Conservation (phyloP, 2,329 filamentous ascomycete genomes). For the Malbranchea cinnamomea region DNA sequence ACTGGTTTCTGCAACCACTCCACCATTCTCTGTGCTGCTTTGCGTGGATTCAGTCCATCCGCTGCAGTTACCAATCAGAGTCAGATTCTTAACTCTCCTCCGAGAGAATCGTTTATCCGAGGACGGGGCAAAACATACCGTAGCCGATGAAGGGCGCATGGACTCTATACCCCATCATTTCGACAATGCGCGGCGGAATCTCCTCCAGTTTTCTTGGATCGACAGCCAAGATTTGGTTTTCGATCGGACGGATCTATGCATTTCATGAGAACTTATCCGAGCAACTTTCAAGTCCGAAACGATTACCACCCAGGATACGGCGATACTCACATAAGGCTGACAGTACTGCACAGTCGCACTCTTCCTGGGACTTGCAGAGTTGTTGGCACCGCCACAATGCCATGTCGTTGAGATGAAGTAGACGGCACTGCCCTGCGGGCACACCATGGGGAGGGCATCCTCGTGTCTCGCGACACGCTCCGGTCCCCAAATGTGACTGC, state of each 20-base stretch:
- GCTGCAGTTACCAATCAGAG: slow-evolving; percentile 8
- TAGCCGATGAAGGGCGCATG: slow-evolving; percentile 20
- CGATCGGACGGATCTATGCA: slow-evolving; percentile 18
- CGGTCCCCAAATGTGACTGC: slow-evolving; percentile 22
- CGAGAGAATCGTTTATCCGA: no score
- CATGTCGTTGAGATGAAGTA: slow-evolving; percentile 24
- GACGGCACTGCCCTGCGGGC: slow-evolving; percentile 23
- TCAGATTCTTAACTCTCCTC: no score
- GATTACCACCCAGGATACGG: no score
- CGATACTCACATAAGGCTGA: slow-evolving; percentile 19
- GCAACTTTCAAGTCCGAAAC: background rate
- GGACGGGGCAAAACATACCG: slow-evolving; percentile 9
- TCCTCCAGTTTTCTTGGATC: slow-evolving; percentile 17
- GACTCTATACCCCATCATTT: slow-evolving; percentile 22
- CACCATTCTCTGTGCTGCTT: slow-evolving; percentile 16
- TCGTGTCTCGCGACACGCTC: slow-evolving; percentile 13
- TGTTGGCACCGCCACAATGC: slow-evolving; percentile 26
- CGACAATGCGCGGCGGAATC: slow-evolving; percentile 17
- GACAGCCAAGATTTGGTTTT: slow-evolving; percentile 20
- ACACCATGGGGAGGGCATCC: slow-evolving; percentile 20
- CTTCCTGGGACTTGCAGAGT: slow-evolving; percentile 15
- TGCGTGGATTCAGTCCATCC: slow-evolving; percentile 16
- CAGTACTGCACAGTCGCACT: slow-evolving; percentile 29
- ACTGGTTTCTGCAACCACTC: slow-evolving; percentile 17
- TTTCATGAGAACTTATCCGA: background rate